A percentile compares a stretch with the other conserved stretches of the same genome.
Evolutionary conservation across 768 basidiomycete genomes (phyloP).

Genomic region (Kwoniella bestiolae): DNA sequence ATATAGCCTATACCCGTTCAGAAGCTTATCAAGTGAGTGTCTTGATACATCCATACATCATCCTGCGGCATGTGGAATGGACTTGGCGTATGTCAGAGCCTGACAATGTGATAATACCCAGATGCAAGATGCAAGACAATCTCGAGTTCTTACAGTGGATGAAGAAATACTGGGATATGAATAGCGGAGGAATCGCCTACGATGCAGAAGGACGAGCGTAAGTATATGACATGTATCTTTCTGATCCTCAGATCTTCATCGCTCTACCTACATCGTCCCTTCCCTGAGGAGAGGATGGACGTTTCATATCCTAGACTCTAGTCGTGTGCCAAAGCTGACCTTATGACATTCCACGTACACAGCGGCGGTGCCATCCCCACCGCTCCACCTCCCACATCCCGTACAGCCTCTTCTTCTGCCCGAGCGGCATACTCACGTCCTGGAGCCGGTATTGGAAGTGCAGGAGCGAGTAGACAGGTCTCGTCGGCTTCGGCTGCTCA

Average conservation of each 20-base stretch:
- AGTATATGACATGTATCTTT: slow-evolving; percentile 61
- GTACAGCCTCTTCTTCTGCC: slow-evolving; percentile 17
- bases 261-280: no score
- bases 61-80: no score
- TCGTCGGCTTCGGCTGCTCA: slow-evolving; percentile 61
- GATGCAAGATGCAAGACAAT: slow-evolving; percentile 99
- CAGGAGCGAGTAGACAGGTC: slow-evolving; percentile 31
- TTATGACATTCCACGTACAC: background rate
- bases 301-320: no score
- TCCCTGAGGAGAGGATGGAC: no score
- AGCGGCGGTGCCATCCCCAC: slow-evolving; percentile 15
- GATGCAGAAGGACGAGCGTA: slow-evolving; percentile 81
- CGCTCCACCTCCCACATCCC: slow-evolving; percentile 19
- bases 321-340: no score
- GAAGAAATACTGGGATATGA: slow-evolving; percentile 91
- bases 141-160: slow-evolving; percentile 98
- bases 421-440: slow-evolving; percentile 13
- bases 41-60: background rate
- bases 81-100: no score
- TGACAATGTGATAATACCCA: no score
- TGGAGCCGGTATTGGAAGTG: slow-evolving; percentile 8
- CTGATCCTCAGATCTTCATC: no score
- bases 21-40: slow-evolving; percentile 74
- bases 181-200: slow-evolving; percentile 84
- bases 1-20: slow-evolving; percentile 93